Base-by-base conservation (phyloP, 495 filamentous ascomycete genomes). In the Cryomyces minteri region DNA sequence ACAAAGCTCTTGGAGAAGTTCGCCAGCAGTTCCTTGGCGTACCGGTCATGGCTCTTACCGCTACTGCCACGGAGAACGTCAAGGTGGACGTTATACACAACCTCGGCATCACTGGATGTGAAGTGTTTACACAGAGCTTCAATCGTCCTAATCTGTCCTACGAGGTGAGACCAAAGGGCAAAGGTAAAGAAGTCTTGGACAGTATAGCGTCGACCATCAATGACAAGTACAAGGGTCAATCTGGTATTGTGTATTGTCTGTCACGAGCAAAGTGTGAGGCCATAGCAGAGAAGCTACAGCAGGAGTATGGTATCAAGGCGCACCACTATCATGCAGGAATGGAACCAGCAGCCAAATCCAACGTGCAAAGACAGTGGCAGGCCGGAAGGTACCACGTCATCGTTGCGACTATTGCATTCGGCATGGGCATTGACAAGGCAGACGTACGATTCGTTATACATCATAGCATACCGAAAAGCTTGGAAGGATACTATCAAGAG, bases 401-500 rank as follows among this genome's bases (percentile, higher is more conserved):
- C 28, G 90, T 99, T 30, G 92, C 90, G n/a, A 99, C 90, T 0
- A 95, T 96, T 59, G 90, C 90, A 30, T 98, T 98, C 58, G 90
- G 90, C 7, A 98, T 98, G 90, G 90, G 90, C 11, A 96, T 98
- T 45, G 90, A 98, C 63, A 98, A 98, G 60, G 71, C 86, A 0
- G 80, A 98, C 59, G 88, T 98, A 34, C 82, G 90, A 9, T 95
- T 88, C 52, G 87, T 98, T 37, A 86, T 98, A 31, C 90, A 98
- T 59, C 77, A 92, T 53, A 80, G 73, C 12, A 69, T 95, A 5
- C 90, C 90, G 0, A 94, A 94, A 61, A 93, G 84, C 54, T 68
- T 98, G n/a, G 90, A 98, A 61, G 92, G 88, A 0, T 98, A 98
- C 56, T 95, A 94, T 53, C 90, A 98, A 56, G 92, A 98, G 55